These are phyloP conservation scores for Helianthus annuus DNA, from an alignment of 129 eudicot genomes.

Conservation along the genomic window DNA sequence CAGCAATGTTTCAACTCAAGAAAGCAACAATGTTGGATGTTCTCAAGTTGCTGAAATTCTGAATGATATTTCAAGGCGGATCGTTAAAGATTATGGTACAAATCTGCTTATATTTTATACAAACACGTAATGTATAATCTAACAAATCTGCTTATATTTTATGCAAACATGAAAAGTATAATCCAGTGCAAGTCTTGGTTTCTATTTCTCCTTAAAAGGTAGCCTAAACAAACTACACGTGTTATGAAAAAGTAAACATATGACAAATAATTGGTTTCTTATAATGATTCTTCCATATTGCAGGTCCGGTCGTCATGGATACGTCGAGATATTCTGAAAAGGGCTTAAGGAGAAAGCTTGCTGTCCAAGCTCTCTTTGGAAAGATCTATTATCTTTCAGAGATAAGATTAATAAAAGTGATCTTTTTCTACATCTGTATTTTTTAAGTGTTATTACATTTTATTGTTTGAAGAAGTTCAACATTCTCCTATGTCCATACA, in stretches of 20 bases:
- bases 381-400: constrained; percentile 91
- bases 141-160: too few species aligned
- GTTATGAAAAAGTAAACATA: too few species aligned
- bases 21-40: constrained; percentile 73
- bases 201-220: too few species aligned
- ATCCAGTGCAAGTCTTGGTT: too few species aligned
- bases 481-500: too few species aligned
- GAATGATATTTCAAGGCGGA: constrained; percentile 79
- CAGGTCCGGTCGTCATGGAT: constrained; percentile 99
- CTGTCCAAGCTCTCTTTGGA: constrained; percentile 96
- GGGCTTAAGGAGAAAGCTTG: constrained; percentile 93
- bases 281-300: constrained; percentile 30
- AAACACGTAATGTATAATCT: neutral
- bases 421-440: too few species aligned
- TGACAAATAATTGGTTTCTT: constrained; percentile 28
- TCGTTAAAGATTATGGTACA: constrained; percentile 89
- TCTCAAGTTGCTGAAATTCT: constrained; percentile 76
- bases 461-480: neutral
- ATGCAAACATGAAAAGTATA: too few species aligned
- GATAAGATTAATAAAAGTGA: too few species aligned
- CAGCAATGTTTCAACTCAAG: constrained; percentile 68
- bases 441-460: neutral
- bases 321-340: constrained; percentile 86
- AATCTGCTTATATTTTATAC: constrained; percentile 7
- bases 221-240: too few species aligned